phyloP scores from a whole-genome alignment of 768 basidiomycete genomes.

The Tricholoma hemisulphureum region DNA sequence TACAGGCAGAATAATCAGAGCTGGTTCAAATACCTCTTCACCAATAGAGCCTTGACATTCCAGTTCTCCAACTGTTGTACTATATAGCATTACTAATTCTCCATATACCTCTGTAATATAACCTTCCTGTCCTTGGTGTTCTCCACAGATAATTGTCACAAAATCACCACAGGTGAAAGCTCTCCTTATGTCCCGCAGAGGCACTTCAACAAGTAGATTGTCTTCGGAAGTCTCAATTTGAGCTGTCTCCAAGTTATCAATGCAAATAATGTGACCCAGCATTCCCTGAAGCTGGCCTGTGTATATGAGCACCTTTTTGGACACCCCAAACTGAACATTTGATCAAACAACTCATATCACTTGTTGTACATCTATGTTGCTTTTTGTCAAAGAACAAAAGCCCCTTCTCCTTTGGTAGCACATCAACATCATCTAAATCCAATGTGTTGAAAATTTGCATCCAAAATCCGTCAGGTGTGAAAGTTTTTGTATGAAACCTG shows the following conservation, averaged over 20 bases:
- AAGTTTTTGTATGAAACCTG: neutral
- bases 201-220: neutral
- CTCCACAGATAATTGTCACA: neutral
- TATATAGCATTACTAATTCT: neutral
- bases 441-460: neutral
- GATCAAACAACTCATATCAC: neutral
- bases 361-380: neutral
- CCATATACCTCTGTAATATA: neutral
- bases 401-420: neutral
- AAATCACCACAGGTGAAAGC: neutral
- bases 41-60: neutral
- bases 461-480: neutral
- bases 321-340: neutral
- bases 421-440: neutral
- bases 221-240: neutral
- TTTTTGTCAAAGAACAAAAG: neutral
- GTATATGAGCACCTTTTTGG: neutral
- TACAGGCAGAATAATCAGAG: neutral
- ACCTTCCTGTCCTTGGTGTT: neutral
- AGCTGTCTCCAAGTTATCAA: neutral
- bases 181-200: neutral
- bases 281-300: neutral
- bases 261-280: neutral
- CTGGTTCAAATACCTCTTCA: neutral
- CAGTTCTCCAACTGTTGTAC: neutral